A percentile compares a stretch with the other conserved stretches of the same genome.
These are phyloP conservation scores for Microcyclosporella mali DNA, from an alignment of 2,329 filamentous ascomycete genomes.

Conservation along the genomic window DNA sequence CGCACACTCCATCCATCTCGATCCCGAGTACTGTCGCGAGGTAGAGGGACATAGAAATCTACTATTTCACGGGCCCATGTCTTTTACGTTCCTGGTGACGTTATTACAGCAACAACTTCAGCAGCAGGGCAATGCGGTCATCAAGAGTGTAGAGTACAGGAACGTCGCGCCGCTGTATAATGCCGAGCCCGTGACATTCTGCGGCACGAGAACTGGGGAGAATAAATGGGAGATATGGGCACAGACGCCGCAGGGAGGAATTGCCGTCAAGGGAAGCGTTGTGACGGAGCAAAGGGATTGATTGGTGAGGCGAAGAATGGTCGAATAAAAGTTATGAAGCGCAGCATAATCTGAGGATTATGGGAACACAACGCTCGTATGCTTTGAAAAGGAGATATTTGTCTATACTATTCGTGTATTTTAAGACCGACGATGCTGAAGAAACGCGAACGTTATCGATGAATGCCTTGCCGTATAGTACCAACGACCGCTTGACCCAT, in stretches of 20 bases:
- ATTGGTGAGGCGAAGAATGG: conserved; percentile 14
- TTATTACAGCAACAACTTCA: conserved; percentile 54
- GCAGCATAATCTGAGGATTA: not conserved
- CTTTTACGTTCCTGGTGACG: conserved; percentile 68
- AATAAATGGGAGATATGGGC: conserved; percentile 38
- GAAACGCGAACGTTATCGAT: no score
- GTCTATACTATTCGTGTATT: not conserved
- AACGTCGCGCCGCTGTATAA: conserved; percentile 79
- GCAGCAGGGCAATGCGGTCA: conserved; percentile 30
- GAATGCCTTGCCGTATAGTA: no score
- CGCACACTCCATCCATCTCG: conserved; percentile 83
- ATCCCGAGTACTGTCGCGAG: conserved; percentile 61
- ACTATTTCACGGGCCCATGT: conserved; percentile 82
- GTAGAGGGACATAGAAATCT: conserved; percentile 69
- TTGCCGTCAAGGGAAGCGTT: conserved; percentile 42
- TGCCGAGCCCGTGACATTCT: conserved; percentile 63
- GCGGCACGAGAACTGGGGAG: conserved; percentile 49
- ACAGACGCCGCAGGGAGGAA: conserved; percentile 36
- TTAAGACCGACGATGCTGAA: not conserved
- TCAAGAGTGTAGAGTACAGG: conserved; percentile 64
- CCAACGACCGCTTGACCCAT: no score
- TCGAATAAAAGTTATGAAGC: conserved; percentile 2
- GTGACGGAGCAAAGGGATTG: conserved; percentile 22
- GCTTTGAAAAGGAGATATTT: no score
- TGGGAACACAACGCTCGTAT: not conserved